Percentiles rank a stretch among this genome's conserved stretches.
Conservation (phyloP, 164 flowering plant species). For the Echeveria elegans region DNA sequence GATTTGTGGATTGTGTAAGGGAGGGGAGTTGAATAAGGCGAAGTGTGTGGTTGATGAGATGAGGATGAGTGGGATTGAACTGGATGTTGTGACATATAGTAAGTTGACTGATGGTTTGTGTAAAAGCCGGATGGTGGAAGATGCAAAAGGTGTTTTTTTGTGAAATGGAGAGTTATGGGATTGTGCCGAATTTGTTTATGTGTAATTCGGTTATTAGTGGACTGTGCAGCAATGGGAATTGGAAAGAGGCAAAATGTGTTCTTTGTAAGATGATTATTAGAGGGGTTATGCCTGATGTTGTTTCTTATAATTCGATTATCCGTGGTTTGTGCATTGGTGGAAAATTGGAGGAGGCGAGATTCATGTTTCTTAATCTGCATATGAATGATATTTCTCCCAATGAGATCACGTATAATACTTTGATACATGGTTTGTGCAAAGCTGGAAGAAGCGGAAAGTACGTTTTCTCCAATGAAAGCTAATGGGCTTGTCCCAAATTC, state of each 20-base stretch:
- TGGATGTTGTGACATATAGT: constrained; percentile 1
- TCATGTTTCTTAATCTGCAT: neutral
- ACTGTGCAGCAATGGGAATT: constrained; percentile 10
- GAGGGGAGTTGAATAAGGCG: neutral
- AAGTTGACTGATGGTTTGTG: neutral
- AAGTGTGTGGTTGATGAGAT: neutral
- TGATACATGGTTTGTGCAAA: constrained; percentile 4
- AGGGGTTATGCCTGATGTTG: neutral
- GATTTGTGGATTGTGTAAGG: neutral
- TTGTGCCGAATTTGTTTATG: neutral
- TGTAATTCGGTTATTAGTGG: constrained; percentile 10
- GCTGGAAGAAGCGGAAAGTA: constrained; percentile 9
- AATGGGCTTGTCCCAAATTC: constrained; percentile 11
- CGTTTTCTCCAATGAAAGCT: neutral
- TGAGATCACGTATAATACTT: constrained; percentile 3
- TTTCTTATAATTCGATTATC: neutral
- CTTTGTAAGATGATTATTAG: constrained; percentile 1
- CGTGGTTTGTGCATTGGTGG: constrained; percentile 5
- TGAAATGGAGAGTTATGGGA: neutral
- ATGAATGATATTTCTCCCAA: constrained; percentile 1
- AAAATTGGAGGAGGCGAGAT: constrained; percentile 1
- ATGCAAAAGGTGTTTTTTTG: constrained; percentile 7
- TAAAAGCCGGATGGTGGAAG: constrained; percentile 5
- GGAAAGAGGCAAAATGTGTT: neutral
- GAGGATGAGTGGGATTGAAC: neutral